Evolutionary conservation across 805 yeast species (phyloP), one percentile per base, ranked within the genome.

Genomic region (Zygosaccharomyces gambellarensis): DNA sequence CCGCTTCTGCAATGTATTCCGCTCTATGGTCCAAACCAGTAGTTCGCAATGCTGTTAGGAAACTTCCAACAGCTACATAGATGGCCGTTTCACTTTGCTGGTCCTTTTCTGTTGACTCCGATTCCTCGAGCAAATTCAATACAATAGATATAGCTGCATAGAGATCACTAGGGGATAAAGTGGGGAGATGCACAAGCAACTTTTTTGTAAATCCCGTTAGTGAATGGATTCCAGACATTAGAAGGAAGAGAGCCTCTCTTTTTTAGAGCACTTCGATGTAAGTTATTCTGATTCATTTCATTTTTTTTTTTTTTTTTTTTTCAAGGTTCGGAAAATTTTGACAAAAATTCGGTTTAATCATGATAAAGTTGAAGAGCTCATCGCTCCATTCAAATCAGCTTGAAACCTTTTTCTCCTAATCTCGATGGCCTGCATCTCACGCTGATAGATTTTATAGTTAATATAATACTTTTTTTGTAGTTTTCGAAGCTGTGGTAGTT

Each of bases 1-100:
- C 97, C 0, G 97, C 97, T 7, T 87, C 83, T 3, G 97, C 90
- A 36, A 94, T 86, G 64, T 72, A 87, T 31, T 80, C 87, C 0
- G 97, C 82, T 46, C 84, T 75, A 55, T 86, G 90, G 61, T 94
- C 98, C 6, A 90, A 69, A 1, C 87, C 87, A 28, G 80, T 77
- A 39, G 83, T 67, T 57, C 94, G 77, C 44, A 94, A 71, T 0
- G 87, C 88, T 0, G 95, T 83, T 49, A 94, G 74, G 62, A 94
- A 90, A 8, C 94, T 79, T 0, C 92, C 82, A 10, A 82, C 73
- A 62, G 88, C 95, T 28, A 87, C 73, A 45, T 85, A 52, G 5
- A 17, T 30, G 8, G 47, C 31, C 25, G 59, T 14, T n/a, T 31
- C 31, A 22, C 8, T 4, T 19, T 29, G 36, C n/a, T 17, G 30